Evolutionary conservation across 768 basidiomycete genomes (phyloP).

Genomic region (Suillus decipiens): DNA sequence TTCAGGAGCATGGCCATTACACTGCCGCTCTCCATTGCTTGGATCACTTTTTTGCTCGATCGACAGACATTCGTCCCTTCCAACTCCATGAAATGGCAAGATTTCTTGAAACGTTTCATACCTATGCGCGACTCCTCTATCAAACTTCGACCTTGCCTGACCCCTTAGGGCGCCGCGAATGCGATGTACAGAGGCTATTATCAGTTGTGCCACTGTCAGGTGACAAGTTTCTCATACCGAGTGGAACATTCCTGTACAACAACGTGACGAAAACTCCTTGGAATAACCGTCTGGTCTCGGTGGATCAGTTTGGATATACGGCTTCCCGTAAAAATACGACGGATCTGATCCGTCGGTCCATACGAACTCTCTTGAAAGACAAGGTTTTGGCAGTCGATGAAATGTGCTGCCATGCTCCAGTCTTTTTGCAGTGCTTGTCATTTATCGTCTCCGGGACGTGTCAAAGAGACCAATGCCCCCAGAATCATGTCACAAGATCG

Average conservation of each 20-base stretch:
- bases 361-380: slow-evolving; percentile 31
- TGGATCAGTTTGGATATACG: background rate
- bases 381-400: slow-evolving; percentile 36
- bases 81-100: slow-evolving; percentile 27
- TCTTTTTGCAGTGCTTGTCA: slow-evolving; percentile 43
- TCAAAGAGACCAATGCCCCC: slow-evolving; percentile 33
- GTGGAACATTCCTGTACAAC: background rate
- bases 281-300: background rate
- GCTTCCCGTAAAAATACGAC: slow-evolving; percentile 26
- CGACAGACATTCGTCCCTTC: slow-evolving; percentile 28
- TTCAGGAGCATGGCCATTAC: slow-evolving; percentile 29
- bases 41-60: slow-evolving; percentile 40
- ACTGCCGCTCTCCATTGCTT: slow-evolving; percentile 44
- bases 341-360: slow-evolving; percentile 20
- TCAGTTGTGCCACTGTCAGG: slow-evolving; percentile 29
- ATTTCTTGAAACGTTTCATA: slow-evolving; percentile 35
- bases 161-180: slow-evolving; percentile 20
- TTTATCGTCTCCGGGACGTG: slow-evolving; percentile 37
- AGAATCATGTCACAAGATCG: slow-evolving; percentile 35
- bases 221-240: slow-evolving; percentile 16
- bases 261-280: background rate
- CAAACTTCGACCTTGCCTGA: slow-evolving; percentile 29
- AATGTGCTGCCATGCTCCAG: slow-evolving; percentile 28
- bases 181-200: slow-evolving; percentile 36
- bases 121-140: slow-evolving; percentile 38